Conservation (phyloP, 1,284 basidiomycete species). For the Marasmius tenuissimus region DNA sequence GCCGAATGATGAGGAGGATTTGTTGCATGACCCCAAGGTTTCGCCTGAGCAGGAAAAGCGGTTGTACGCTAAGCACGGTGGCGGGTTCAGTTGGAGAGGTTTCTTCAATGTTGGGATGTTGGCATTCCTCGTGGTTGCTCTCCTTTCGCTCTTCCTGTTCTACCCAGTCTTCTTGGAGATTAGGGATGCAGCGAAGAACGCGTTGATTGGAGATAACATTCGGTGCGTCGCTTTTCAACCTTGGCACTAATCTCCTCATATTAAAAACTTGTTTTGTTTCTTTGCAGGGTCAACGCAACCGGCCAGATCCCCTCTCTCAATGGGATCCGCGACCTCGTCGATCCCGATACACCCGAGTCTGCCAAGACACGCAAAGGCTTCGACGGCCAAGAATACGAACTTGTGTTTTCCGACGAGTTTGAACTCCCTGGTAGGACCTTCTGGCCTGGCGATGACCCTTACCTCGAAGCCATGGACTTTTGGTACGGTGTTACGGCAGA, state of each 20-base stretch:
- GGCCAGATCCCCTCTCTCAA: conserved; percentile 41
- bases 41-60: conserved; percentile 22
- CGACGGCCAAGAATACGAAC: conserved; percentile 62
- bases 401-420: conserved; percentile 88
- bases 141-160: neutral
- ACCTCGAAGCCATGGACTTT: conserved; percentile 67
- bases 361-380: conserved; percentile 63
- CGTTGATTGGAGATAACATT: conserved; percentile 27
- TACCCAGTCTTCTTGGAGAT: conserved; percentile 41
- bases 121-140: neutral
- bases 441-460: conserved; percentile 69
- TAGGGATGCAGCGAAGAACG: neutral
- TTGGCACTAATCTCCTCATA: neutral
- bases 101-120: neutral
- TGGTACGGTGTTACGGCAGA: conserved; percentile 71
- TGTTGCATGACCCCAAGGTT: conserved; percentile 57
- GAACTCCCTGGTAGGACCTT: conserved; percentile 68
- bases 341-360: conserved; percentile 60
- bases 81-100: conserved; percentile 23
- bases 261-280: too few relatives aligned
- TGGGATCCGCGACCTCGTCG: conserved; percentile 63
- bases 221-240: conserved; percentile 15
- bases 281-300: conserved; percentile 53
- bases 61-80: conserved; percentile 29
- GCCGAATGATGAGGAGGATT: conserved; percentile 61